Conservation (phyloP, 1,139 yeast species). For the Pichia sp. region DNA sequence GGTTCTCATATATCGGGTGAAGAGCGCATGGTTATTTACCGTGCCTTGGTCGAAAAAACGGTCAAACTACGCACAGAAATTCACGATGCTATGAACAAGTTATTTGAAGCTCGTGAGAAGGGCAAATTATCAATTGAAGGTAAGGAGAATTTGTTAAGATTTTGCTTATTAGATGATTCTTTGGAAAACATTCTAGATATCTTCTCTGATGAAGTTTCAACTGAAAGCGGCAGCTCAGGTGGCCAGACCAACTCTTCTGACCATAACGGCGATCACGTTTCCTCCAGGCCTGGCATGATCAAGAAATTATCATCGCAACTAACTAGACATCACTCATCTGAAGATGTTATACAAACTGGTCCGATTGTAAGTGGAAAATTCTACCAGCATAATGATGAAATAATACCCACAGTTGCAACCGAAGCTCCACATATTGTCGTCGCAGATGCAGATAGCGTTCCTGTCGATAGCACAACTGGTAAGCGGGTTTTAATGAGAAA, state of each 20-base stretch:
- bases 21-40: slow-evolving; percentile 34
- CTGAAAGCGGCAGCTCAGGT: not conserved
- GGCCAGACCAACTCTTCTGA: not conserved
- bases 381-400: slow-evolving; percentile 16
- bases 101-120: slow-evolving; percentile 54
- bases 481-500: slow-evolving; percentile 63
- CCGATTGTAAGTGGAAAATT: slow-evolving; percentile 50
- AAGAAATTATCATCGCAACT: slow-evolving; percentile 27
- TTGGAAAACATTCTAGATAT: slow-evolving; percentile 63
- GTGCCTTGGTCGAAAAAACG: slow-evolving; percentile 50
- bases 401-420: slow-evolving; percentile 4
- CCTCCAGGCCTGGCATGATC: slow-evolving; percentile 24
- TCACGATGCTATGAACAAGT: slow-evolving; percentile 54
- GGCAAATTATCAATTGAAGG: slow-evolving; percentile 61
- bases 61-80: slow-evolving; percentile 51
- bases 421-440: slow-evolving; percentile 66
- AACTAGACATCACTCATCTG: slow-evolving; percentile 45
- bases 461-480: slow-evolving; percentile 68
- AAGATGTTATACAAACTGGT: slow-evolving; percentile 49
- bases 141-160: slow-evolving; percentile 64
- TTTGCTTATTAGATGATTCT: slow-evolving; percentile 65
- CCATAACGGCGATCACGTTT: not conserved
- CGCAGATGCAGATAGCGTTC: slow-evolving; percentile 50
- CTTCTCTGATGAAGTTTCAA: slow-evolving; percentile 37
- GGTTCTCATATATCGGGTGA: slow-evolving; percentile 26